These are phyloP conservation scores for Chalciporus piperatus DNA, from an alignment of 768 basidiomycete species.

Conservation along the genomic window DNA sequence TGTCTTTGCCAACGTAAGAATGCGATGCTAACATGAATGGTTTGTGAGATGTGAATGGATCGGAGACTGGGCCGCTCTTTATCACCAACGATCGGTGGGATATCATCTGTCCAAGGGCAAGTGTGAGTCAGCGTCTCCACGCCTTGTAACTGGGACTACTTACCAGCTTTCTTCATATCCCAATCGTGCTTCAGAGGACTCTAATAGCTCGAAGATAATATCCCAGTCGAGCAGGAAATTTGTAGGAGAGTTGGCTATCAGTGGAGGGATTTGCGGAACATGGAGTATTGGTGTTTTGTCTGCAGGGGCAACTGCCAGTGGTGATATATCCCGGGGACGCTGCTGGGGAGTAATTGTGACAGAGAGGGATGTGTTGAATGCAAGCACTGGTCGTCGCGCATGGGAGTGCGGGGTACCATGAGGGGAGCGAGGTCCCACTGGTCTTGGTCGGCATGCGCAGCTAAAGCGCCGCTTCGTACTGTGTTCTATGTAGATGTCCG, in stretches of 20 bases:
- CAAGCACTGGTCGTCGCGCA: slow-evolving; percentile 14
- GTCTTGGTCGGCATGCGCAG: slow-evolving; percentile 19
- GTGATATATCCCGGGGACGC: neutral
- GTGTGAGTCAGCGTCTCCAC: neutral
- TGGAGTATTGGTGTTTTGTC: neutral
- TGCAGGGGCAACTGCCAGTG: slow-evolving; percentile 1
- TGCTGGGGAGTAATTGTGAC: slow-evolving; percentile 8
- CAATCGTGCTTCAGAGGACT: slow-evolving; percentile 3
- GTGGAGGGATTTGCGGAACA: slow-evolving; percentile 4
- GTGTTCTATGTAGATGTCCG: slow-evolving; percentile 3
- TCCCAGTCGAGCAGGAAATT: slow-evolving; percentile 31
- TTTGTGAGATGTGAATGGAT: slow-evolving; percentile 8
- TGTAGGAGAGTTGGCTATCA: slow-evolving; percentile 9
- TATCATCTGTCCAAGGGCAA: slow-evolving; percentile 4
- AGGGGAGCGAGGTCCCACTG: slow-evolving; percentile 27
- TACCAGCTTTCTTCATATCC: slow-evolving; percentile 7
- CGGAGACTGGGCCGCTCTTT: neutral
- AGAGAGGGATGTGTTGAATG: slow-evolving; percentile 15
- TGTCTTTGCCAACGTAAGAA: slow-evolving; percentile 8
- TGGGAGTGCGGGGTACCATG: slow-evolving; percentile 4
- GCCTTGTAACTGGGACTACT: slow-evolving; percentile 2
- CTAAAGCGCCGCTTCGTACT: neutral
- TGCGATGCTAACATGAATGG: slow-evolving; percentile 2
- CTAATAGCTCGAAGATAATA: slow-evolving; percentile 29
- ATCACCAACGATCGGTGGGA: neutral